Conservation (phyloP, 1,284 basidiomycete species). For the Rhodotorula sp. region DNA sequence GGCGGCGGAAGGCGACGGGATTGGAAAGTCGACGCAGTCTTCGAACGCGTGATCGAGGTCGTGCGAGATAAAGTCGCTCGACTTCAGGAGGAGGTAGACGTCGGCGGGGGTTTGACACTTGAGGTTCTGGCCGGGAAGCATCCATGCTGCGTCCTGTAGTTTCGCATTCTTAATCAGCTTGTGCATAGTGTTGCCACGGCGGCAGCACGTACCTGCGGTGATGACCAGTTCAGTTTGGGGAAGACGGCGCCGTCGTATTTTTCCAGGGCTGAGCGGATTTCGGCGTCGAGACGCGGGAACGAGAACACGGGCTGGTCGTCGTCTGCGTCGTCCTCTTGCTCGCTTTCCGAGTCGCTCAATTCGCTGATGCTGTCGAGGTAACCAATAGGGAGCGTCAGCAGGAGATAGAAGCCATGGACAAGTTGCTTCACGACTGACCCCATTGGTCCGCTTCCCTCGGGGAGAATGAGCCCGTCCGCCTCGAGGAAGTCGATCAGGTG, state of each 20-base stretch:
- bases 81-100: conserved; percentile 88
- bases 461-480: conserved; percentile 74
- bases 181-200: too few species aligned
- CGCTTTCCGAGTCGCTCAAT: conserved; percentile 58
- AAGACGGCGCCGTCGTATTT: conserved; percentile 77
- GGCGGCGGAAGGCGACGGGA: conserved; percentile 42
- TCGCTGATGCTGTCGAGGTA: conserved; percentile 51
- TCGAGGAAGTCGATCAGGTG: conserved; percentile 72
- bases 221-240: conserved; percentile 92
- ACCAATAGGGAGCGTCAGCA: too few species aligned
- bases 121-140: conserved; percentile 80
- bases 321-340: conserved; percentile 49
- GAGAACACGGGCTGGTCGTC: conserved; percentile 52
- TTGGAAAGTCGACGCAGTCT: conserved; percentile 60
- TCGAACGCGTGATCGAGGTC: conserved; percentile 61
- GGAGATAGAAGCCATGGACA: too few species aligned
- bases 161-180: background rate
- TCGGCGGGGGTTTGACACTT: conserved; percentile 84
- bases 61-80: conserved; percentile 82
- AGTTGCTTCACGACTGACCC: conserved; percentile 39
- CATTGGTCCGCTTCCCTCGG: conserved; percentile 68
- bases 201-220: conserved; percentile 66
- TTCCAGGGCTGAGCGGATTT: conserved; percentile 66
- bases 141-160: conserved; percentile 82
- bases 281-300: conserved; percentile 72